Evolutionary conservation across 1,139 yeast genomes (phyloP).

Genomic region (Blastobotrys indianensis): DNA sequence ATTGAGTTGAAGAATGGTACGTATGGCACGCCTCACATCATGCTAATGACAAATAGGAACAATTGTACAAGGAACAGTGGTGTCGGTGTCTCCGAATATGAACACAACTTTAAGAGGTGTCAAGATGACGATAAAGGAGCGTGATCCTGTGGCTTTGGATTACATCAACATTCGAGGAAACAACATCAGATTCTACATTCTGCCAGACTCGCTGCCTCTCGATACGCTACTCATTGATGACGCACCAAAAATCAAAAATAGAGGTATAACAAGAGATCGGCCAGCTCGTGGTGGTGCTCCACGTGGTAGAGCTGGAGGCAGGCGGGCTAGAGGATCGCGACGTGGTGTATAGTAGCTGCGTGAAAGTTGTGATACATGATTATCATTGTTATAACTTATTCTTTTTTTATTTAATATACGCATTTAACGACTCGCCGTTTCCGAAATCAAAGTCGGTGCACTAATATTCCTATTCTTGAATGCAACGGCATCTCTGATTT

Average conservation of each 20-base stretch:
- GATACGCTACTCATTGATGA: conserved; percentile 68
- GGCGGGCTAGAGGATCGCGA: conserved; percentile 21
- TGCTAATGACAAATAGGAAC: conserved; percentile 35
- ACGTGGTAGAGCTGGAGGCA: conserved; percentile 28
- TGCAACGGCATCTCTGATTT: too few relatives aligned
- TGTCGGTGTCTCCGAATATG: conserved; percentile 89
- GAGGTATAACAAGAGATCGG: conserved; percentile 18
- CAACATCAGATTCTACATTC: conserved; percentile 74
- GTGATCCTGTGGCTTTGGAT: conserved; percentile 69
- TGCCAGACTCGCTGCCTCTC: conserved; percentile 84
- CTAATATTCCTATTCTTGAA: too few relatives aligned
- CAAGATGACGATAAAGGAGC: conserved; percentile 63
- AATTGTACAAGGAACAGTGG: conserved; percentile 59
- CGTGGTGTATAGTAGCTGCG: conserved; percentile 9
- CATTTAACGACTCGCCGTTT: too few relatives aligned
- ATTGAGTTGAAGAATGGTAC: conserved; percentile 86
- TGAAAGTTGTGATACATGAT: too few relatives aligned
- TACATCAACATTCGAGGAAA: conserved; percentile 86
- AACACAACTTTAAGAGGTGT: conserved; percentile 81
- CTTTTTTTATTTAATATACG: conserved; percentile 1
- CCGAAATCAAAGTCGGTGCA: too few relatives aligned
- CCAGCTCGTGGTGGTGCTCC: conserved; percentile 32
- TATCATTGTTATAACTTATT: background rate
- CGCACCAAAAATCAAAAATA: conserved; percentile 40
- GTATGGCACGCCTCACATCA: conserved; percentile 10